Percentiles rank a stretch among this genome's conserved stretches.
phyloP scores from a whole-genome alignment of 768 basidiomycete genomes.

The Suillus variegatus region DNA sequence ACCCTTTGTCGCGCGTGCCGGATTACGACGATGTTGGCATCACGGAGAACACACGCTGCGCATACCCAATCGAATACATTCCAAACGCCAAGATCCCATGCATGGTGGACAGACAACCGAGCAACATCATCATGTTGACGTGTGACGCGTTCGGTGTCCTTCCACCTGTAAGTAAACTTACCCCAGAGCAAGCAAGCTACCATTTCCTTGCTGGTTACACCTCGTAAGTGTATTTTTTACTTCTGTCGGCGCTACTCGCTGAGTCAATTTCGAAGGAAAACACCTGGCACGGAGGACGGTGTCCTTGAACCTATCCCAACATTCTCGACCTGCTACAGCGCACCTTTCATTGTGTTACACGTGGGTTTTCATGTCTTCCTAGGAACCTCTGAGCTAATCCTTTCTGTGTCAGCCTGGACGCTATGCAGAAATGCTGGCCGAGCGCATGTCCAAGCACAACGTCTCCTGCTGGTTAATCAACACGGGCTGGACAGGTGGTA shows the following conservation, averaged over 20 bases:
- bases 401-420: conserved; percentile 66
- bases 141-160: conserved; percentile 99
- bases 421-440: conserved; percentile 96
- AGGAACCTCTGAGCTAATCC: conserved; percentile 8
- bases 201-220: conserved; percentile 98
- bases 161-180: conserved; percentile 91
- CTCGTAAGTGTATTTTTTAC: conserved; percentile 51
- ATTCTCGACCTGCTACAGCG: conserved; percentile 98
- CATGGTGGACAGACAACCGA: conserved; percentile 81
- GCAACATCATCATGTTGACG: conserved; percentile 95
- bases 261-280: conserved; percentile 60
- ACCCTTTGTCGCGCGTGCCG: conserved; percentile 74
- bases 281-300: conserved; percentile 98
- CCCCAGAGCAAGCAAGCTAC: conserved; percentile 94
- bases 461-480: conserved; percentile 99
- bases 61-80: conserved; percentile 98
- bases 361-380: conserved; percentile 38
- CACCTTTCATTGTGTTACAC: conserved; percentile 99
- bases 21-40: conserved; percentile 97
- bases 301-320: conserved; percentile 98
- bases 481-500: conserved; percentile 96
- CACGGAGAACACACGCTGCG: conserved; percentile 99
- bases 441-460: conserved; percentile 85
- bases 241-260: conserved; percentile 18
- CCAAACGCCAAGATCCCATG: conserved; percentile 96